Conservation (phyloP, 768 basidiomycete species). For the Megacollybia marginata region DNA sequence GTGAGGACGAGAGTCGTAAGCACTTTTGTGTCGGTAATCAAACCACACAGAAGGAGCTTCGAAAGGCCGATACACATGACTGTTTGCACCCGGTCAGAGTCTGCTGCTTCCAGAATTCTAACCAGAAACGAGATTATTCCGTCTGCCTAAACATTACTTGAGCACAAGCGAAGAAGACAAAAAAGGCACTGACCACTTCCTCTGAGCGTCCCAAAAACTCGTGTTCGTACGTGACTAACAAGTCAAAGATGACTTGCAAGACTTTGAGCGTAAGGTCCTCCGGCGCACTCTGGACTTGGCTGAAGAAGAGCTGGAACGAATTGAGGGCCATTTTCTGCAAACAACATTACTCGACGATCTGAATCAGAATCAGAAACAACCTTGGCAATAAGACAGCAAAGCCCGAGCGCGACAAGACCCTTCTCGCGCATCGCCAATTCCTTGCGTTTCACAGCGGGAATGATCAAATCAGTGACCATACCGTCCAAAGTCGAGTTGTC, state of each 20-base stretch:
- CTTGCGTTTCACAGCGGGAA: constrained; percentile 86
- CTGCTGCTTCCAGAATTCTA: constrained; percentile 52
- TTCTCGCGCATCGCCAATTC: constrained; percentile 76
- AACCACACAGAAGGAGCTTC: constrained; percentile 83
- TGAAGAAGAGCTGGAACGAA: constrained; percentile 79
- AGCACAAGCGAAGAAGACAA: background rate
- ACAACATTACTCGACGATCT: background rate
- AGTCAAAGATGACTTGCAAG: constrained; percentile 82
- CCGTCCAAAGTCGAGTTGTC: constrained; percentile 78
- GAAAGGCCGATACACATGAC: constrained; percentile 77
- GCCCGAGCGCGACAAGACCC: constrained; percentile 71
- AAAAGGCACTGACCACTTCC: constrained; percentile 30
- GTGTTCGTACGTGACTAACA: constrained; percentile 83
- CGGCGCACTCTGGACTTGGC: constrained; percentile 71
- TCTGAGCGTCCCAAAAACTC: constrained; percentile 55
- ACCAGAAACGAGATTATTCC: constrained; percentile 41
- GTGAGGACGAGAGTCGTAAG: constrained; percentile 36
- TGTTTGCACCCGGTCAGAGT: constrained; percentile 69
- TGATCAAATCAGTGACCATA: constrained; percentile 77
- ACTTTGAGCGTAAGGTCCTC: constrained; percentile 72
- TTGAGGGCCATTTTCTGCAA: constrained; percentile 50
- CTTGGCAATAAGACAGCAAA: constrained; percentile 83
- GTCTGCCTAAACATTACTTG: constrained; percentile 21
- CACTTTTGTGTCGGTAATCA: constrained; percentile 64
- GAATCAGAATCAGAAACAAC: constrained; percentile 20